A percentile compares a stretch with the other conserved stretches of the same genome.
These are phyloP conservation scores for Sarocladium strictum DNA, from an alignment of 2,329 filamentous ascomycete species.

Conservation along the genomic window DNA sequence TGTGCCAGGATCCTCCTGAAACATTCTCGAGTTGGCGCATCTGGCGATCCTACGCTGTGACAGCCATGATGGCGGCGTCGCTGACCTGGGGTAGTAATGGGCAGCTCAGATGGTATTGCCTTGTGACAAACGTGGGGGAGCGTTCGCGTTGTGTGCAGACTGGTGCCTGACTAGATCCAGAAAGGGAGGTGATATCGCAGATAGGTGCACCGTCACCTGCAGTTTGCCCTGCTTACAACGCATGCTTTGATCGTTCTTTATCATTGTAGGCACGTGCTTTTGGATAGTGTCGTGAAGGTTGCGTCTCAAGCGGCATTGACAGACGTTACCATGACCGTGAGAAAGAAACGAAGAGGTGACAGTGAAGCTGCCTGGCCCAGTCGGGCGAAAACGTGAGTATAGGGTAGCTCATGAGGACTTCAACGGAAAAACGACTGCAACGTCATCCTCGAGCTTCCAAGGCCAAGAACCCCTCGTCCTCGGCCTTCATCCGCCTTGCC, in stretches of 20 bases:
- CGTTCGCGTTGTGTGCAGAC: background rate
- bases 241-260: background rate
- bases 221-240: background rate
- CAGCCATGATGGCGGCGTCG: background rate
- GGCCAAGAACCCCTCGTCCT: background rate
- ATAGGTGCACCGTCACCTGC: background rate
- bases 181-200: constrained; percentile 5
- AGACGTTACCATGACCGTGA: too few species aligned
- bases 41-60: constrained; percentile 4
- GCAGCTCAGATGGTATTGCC: constrained; percentile 3
- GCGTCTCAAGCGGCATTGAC: too few species aligned
- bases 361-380: too few species aligned
- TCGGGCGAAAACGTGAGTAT: background rate
- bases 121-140: constrained; percentile 7
- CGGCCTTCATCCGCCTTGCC: background rate
- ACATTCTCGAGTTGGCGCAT: background rate
- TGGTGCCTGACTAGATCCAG: constrained; percentile 7
- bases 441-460: background rate
- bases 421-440: too few species aligned
- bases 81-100: constrained; percentile 6
- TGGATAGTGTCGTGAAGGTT: too few species aligned
- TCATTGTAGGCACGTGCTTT: background rate
- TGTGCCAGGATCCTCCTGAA: background rate
- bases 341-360: too few species aligned
- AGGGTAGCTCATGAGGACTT: background rate